A percentile compares a stretch with the other conserved stretches of the same genome.
These are phyloP conservation scores for Raphanus hybrid DNA, from an alignment of 441 rosid species.

Conservation along the genomic window DNA sequence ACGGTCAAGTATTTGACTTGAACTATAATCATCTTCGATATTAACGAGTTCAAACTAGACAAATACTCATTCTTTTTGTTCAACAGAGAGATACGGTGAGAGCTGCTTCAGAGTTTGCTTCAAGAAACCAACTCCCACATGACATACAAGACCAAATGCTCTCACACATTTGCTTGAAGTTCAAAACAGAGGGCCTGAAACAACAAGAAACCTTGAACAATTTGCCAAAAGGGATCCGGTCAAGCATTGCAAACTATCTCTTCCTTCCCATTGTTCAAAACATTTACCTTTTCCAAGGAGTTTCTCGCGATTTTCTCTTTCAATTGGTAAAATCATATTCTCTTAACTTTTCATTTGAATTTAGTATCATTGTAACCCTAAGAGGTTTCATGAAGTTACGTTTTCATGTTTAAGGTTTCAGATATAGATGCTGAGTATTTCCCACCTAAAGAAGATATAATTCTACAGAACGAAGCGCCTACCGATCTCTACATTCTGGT, in stretches of 20 bases:
- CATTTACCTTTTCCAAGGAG: constrained; percentile 62
- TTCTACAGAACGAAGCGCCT: constrained; percentile 67
- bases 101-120: constrained; percentile 74
- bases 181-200: constrained; percentile 74
- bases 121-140: constrained; percentile 67
- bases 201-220: constrained; percentile 68
- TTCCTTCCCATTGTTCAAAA: constrained; percentile 59
- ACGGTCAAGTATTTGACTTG: not conserved
- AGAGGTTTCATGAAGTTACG: constrained; percentile 25
- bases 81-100: constrained; percentile 67
- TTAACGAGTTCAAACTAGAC: not conserved
- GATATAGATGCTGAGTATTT: constrained; percentile 79
- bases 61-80: constrained; percentile 29
- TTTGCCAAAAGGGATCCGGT: constrained; percentile 72
- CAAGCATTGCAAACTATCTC: constrained; percentile 66
- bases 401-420: constrained; percentile 34
- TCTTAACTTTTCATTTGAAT: not conserved
- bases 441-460: constrained; percentile 71
- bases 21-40: not conserved
- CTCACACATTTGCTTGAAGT: constrained; percentile 72
- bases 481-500: constrained; percentile 70
- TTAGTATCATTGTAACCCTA: not conserved
- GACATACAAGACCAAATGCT: constrained; percentile 69
- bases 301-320: constrained; percentile 70
- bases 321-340: constrained; percentile 56